Evolutionary conservation across 257 asterid species (phyloP).

Genomic region (Solanum phureja): DNA sequence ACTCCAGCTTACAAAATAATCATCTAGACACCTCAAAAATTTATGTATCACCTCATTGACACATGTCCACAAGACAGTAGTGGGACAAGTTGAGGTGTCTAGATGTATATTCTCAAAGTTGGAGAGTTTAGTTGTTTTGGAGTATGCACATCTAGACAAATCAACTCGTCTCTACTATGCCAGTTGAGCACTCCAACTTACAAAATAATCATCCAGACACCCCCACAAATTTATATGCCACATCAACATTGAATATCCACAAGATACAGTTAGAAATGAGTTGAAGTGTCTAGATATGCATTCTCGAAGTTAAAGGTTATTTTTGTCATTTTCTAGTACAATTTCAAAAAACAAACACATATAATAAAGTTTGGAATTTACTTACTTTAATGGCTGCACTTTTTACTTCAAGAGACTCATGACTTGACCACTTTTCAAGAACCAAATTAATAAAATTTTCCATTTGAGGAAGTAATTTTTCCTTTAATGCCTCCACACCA

Average conservation of each 20-base stretch:
- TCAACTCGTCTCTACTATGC: neutral
- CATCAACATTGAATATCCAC: neutral
- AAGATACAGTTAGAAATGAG: accelerated
- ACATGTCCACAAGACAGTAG: accelerated
- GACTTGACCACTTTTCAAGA: no score
- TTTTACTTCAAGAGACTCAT: slow-evolving; percentile 52
- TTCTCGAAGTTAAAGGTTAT: neutral
- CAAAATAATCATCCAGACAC: neutral
- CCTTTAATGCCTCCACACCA: no score
- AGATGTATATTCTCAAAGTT: no score
- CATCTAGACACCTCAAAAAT: neutral
- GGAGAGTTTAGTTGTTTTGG: accelerated
- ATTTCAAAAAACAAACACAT: no score
- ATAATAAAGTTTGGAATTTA: neutral
- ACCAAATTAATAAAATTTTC: no score
- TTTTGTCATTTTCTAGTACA: no score
- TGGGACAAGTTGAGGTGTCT: neutral
- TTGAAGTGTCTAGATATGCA: neutral
- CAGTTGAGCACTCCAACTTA: neutral
- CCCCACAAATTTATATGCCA: accelerated
- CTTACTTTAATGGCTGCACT: slow-evolving; percentile 51
- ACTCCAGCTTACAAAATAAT: neutral
- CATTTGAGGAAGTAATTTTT: no score
- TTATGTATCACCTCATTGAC: neutral
- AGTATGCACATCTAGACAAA: neutral